Base-by-base conservation (phyloP, 768 basidiomycete genomes). In the Xerocomellus chrysenteron region DNA sequence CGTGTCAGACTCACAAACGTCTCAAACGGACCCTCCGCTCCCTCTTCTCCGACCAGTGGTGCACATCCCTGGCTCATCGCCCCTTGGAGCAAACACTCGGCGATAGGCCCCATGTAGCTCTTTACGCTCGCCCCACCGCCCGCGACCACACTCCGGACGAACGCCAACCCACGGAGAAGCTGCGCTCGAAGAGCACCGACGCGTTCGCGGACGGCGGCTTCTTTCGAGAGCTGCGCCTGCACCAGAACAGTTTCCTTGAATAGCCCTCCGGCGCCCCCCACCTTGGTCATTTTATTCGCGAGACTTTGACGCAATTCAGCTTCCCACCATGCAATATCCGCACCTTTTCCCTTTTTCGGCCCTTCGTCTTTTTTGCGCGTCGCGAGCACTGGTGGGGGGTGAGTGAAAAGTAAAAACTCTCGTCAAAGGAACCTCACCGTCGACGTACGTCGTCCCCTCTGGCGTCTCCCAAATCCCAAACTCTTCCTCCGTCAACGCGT, bases 261-360 rank as follows among this genome's bases (percentile, higher is more conserved):
- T 17, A 98, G 71, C 1, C 61, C 54, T 0, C 76, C 76, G 7
- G 73, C 75, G 2, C 77, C 63, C 2, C 43, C 48, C 0, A 37
- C 13, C 80, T 69, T 66, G 52, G 42, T 35, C 49, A 91, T 92
- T 76, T 98, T 98, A 53, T 75, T 82, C 7, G 91, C 90, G 1
- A 98, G 76, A 0, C 87, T 84, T 62, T 90, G 87, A 11, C 94
- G 84, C n/a, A 96, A 76, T 57, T 99, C 95, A 28, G 87, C 88
- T 58, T 99, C 97, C 96, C 96, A 99, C 65, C 92, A 88, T 17
- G 92, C 88, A 14, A 96, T 89, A 36, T 92, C 92, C 6, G 89
- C 84, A 55, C 87, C 89, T 63, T 97, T 98, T 14, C 92, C 90
- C 68, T 95, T 96, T 60, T 74, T 80, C 4, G 73, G 73, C 46